Conservation (phyloP, 768 basidiomycete species). For the Hygrocybe coccinea region DNA sequence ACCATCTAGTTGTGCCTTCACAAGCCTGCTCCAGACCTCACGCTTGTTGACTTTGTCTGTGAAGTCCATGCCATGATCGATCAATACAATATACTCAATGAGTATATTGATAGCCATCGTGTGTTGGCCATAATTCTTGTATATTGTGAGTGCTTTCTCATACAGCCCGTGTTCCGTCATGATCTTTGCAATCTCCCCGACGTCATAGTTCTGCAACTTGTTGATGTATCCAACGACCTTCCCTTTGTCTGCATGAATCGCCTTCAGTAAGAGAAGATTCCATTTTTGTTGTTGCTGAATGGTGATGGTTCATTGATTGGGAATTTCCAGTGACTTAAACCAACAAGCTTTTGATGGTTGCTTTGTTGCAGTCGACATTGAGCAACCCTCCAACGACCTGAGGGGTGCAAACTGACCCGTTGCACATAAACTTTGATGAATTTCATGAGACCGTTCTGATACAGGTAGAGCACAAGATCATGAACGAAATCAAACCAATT, state of each 20-base stretch:
- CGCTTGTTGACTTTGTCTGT: slow-evolving; percentile 95
- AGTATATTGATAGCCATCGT: slow-evolving; percentile 92
- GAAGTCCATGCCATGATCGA: slow-evolving; percentile 94
- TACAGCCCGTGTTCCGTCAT: slow-evolving; percentile 93
- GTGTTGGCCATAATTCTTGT: slow-evolving; percentile 95
- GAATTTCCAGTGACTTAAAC: slow-evolving; percentile 94
- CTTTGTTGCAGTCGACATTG: slow-evolving; percentile 97
- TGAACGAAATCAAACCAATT: slow-evolving; percentile 99
- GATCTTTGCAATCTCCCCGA: slow-evolving; percentile 91
- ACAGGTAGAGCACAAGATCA: slow-evolving; percentile 95
- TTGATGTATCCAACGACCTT: slow-evolving; percentile 98
- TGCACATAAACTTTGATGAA: slow-evolving; percentile 99
- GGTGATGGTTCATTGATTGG: slow-evolving; percentile 93
- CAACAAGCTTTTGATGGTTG: slow-evolving; percentile 89
- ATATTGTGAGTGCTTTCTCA: slow-evolving; percentile 95
- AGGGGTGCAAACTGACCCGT: slow-evolving; percentile 87
- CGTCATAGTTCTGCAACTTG: slow-evolving; percentile 93
- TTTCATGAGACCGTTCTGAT: slow-evolving; percentile 93
- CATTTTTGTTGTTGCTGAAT: slow-evolving; percentile 97
- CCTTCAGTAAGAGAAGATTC: slow-evolving; percentile 93
- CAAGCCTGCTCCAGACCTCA: slow-evolving; percentile 94
- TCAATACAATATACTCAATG: slow-evolving; percentile 96
- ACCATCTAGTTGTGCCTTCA: slow-evolving; percentile 97
- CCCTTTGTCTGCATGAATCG: slow-evolving; percentile 96
- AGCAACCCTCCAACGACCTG: slow-evolving; percentile 95